These are phyloP conservation scores for Trypanosoma scelopori DNA, from an alignment of 208 protist species.

Conservation along the genomic window DNA sequence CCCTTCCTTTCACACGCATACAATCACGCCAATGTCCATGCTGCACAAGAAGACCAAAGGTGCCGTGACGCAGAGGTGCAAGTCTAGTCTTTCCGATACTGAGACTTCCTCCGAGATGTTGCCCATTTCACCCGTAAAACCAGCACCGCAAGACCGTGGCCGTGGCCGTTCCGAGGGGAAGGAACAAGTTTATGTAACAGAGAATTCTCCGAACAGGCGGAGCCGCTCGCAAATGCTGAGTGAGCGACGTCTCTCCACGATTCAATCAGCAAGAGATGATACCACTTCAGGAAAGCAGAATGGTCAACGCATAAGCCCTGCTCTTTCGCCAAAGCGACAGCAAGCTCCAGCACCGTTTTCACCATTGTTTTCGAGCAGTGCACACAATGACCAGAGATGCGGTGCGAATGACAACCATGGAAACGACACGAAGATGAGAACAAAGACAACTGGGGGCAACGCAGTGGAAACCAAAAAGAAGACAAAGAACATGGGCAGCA, in stretches of 20 bases:
- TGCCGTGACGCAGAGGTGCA: neutral
- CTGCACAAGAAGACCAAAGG: neutral
- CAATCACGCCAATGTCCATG: conserved; percentile 1
- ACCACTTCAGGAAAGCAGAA: neutral
- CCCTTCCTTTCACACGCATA: conserved; percentile 4
- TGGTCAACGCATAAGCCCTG: conserved; percentile 16
- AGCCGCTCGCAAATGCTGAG: neutral
- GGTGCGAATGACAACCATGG: neutral
- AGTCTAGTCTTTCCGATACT: conserved; percentile 1
- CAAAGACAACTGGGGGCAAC: neutral
- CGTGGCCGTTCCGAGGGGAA: neutral
- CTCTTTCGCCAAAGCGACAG: conserved; percentile 12
- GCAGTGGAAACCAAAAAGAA: neutral
- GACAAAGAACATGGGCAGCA: neutral
- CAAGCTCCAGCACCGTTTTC: neutral
- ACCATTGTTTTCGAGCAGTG: no score
- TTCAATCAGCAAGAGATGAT: neutral
- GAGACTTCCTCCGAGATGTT: neutral
- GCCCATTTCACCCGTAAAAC: neutral
- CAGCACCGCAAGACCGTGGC: neutral
- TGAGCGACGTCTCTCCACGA: neutral
- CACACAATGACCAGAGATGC: neutral
- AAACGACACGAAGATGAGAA: neutral
- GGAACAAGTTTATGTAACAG: neutral
- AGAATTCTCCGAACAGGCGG: neutral